Conservation (phyloP, 208 protist species). For the Crithidia mellificae region DNA sequence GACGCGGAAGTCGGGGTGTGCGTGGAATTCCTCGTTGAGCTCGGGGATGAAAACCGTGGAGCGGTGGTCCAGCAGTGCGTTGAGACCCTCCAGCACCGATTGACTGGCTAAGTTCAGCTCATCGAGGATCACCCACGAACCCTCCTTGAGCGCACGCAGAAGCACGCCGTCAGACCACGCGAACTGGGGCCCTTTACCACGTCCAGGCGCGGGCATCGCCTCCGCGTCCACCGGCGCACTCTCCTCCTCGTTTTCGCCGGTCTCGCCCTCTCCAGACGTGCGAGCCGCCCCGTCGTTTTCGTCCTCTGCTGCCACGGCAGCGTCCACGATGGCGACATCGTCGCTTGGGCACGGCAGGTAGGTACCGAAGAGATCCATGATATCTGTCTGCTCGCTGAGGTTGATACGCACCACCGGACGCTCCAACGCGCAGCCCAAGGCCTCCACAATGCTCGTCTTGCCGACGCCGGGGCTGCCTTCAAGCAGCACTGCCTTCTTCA, state of each 20-base stretch:
- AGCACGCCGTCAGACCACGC: slow-evolving; percentile 98
- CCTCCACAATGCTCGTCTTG: slow-evolving; percentile 99
- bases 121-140: slow-evolving; percentile 99
- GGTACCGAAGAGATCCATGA: slow-evolving; percentile 97
- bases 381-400: slow-evolving; percentile 99
- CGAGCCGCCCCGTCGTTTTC: too few species aligned
- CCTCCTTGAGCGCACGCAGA: slow-evolving; percentile 93
- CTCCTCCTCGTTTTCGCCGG: slow-evolving; percentile 61
- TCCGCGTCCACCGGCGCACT: slow-evolving; percentile 51
- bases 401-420: slow-evolving; percentile 99
- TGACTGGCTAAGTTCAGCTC: slow-evolving; percentile 99
- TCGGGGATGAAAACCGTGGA: slow-evolving; percentile 94
- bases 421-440: slow-evolving; percentile 92
- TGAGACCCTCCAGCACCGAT: slow-evolving; percentile 99
- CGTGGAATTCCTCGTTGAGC: slow-evolving; percentile 85
- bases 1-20: slow-evolving; percentile 93
- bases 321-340: slow-evolving; percentile 13
- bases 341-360: slow-evolving; percentile 71
- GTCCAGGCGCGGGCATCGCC: not conserved
- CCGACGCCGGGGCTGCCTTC: slow-evolving; percentile 98
- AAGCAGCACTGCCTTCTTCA: slow-evolving; percentile 97
- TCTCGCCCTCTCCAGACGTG: slow-evolving; percentile 19
- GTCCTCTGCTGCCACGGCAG: slow-evolving; percentile 42
- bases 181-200: slow-evolving; percentile 84
- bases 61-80: slow-evolving; percentile 99